Evolutionary conservation across 768 basidiomycete species (phyloP), one percentile per base, ranked within the genome.

Genomic region (Terana coerulea): DNA sequence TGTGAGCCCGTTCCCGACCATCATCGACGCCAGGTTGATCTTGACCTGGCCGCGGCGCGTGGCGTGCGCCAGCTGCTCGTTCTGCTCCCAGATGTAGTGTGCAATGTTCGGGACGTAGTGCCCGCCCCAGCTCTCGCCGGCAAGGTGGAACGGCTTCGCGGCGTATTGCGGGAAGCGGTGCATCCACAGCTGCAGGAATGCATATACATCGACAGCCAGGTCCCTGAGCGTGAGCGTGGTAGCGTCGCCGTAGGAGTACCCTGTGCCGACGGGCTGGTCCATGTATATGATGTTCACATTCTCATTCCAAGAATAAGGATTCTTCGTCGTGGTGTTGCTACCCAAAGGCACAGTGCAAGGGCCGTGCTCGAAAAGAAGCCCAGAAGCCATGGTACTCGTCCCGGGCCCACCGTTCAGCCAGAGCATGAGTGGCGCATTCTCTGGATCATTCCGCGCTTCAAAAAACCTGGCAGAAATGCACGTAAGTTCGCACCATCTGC

Each of bases 1-100:
- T 5, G 74, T 75, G 33, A 75, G 60, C 15, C 69, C 77, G 58
- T 75, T 78, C 12, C 74, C 79, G 57, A 80, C 73, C 52, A 78
- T 63, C 45, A 81, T 61, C 2, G 72, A 74, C 50, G 65, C 69
- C 50, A 78, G 65, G 59, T 74, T 73, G 59, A 77, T 60, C 37
- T 62, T 47, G 19, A 64, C 63, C 9, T 71, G 47, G 1, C 54
- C 54, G 25, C 37, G 47, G 41, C 51, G 11, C 36, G 56, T 51
- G 34, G 56, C 58, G 36, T 48, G 37, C n/a, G 19, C 34, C 5
- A 52, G 25, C 37, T 49, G 44, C 34, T 57, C 29, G 48, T 62
- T 60, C 53, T 52, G 56, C 22, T 45, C 34, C 76, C 6, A 4
- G 5, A 61, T 47, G 46, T 50, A 34, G n/a, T 26, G 29, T 26